Percentiles rank a stretch among this genome's conserved stretches.
phyloP scores from a whole-genome alignment of 192 early-diverging fungal species.

The Dimargaris verticillata region DNA sequence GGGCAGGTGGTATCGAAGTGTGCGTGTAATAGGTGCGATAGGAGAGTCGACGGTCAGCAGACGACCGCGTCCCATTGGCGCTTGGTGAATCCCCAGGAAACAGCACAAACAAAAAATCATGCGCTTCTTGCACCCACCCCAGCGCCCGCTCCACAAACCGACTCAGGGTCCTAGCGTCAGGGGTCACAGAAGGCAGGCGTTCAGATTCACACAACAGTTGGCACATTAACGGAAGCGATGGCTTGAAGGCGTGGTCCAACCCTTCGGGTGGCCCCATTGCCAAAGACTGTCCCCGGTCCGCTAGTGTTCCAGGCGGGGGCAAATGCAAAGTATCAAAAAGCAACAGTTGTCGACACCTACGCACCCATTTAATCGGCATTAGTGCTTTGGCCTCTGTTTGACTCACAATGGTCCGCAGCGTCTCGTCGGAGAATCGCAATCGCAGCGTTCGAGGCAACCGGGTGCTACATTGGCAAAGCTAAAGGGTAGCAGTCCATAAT shows the following conservation, averaged over 20 bases:
- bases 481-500: no score
- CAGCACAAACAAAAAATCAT: slow-evolving; percentile 14
- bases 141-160: slow-evolving; percentile 21
- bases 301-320: not conserved
- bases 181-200: slow-evolving; percentile 20
- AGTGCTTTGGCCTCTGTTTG: slow-evolving; percentile 12
- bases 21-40: no score
- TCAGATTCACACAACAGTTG: slow-evolving; percentile 25
- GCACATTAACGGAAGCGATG: slow-evolving; percentile 23
- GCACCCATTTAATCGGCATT: slow-evolving; percentile 22
- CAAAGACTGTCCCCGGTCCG: no score
- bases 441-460: slow-evolving; percentile 19
- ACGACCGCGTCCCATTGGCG: no score
- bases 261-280: no score
- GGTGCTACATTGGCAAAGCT: no score
- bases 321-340: not conserved
- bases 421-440: slow-evolving; percentile 31
- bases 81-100: no score
- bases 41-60: no score
- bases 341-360: slow-evolving; percentile 27
- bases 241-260: slow-evolving; percentile 8
- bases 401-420: slow-evolving; percentile 22
- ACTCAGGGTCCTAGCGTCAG: slow-evolving; percentile 18
- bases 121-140: slow-evolving; percentile 28
- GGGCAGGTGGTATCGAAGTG: no score